Evolutionary conservation across 2,329 filamentous ascomycete genomes (phyloP), one percentile per base, ranked within the genome.

Genomic region (Ceratocystis cacaofunesta): DNA sequence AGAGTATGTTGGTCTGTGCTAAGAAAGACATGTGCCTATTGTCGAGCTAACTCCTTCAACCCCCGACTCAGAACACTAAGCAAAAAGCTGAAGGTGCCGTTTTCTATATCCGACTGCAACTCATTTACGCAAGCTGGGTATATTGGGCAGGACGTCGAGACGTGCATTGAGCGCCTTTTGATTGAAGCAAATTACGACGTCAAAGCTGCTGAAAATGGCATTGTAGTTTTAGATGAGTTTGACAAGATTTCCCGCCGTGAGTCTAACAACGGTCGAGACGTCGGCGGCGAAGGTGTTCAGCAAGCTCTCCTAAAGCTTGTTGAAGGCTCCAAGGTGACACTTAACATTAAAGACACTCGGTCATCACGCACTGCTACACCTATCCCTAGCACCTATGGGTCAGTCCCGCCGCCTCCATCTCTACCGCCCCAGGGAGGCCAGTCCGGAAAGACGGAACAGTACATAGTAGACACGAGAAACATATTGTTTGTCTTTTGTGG

Each of bases 401-500:
- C 78, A 1, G 70, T 78, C 0, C 77, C 46, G 67, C 72, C 2
- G 76, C 79, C 4, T 5, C 65, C 65, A 17, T 75, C 78, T 0
- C 76, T 78, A 1, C 75, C 79, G 2, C 75, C 79, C 0, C 79
- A 81, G 68, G 71, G 76, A 1, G 44, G 50, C 46, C 79, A 80
- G 0, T 71, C 77, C 0, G 77, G 78, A 41, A 84, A 83, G 70
- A 78, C 81, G 7, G 82, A 85, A 63, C 84, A 86, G 71, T 86
- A 83, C 72, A 85, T 89, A 65, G 86, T 96, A 66, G 88, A 94
- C 71, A 99, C 94, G 0, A 92, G 91, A 69, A 96, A 97, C 71
- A 97, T 99, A 67, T 82, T 99, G 32, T 99, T 99, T 76, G 91
- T 99, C 52, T 96, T 94, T 74, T 95, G 92, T 12, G 94, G 94